These are phyloP conservation scores for Chara braunii DNA, from an alignment of 139 green algal genomes.

Conservation along the genomic window DNA sequence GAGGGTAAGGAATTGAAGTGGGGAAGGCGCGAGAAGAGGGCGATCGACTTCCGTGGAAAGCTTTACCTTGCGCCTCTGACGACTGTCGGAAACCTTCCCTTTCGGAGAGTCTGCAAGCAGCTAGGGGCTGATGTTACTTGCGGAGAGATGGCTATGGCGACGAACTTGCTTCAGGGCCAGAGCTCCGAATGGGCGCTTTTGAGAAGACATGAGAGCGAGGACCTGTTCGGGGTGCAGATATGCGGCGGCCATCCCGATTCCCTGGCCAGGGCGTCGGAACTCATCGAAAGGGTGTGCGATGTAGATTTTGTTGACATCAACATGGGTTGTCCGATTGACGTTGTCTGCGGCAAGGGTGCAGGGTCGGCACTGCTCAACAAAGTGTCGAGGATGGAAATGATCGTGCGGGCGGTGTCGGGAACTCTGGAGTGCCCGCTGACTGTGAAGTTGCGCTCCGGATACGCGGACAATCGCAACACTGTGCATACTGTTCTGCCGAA, in stretches of 20 bases:
- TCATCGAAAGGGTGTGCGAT: constrained; percentile 58
- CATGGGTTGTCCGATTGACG: constrained; percentile 84
- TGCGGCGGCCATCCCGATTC: constrained; percentile 78
- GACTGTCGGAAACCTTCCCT: constrained; percentile 92
- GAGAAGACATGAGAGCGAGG: constrained; percentile 79
- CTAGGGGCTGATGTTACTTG: constrained; percentile 84
- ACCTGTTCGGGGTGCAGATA: constrained; percentile 92
- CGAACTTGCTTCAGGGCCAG: constrained; percentile 80
- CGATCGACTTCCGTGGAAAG: constrained; percentile 75
- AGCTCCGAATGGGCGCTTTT: constrained; percentile 91
- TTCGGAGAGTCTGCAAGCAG: constrained; percentile 76
- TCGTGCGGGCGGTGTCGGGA: constrained; percentile 38
- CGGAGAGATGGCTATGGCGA: constrained; percentile 91
- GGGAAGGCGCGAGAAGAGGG: constrained; percentile 29
- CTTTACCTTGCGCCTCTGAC: constrained; percentile 89
- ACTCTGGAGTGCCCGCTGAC: constrained; percentile 60
- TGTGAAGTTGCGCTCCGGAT: constrained; percentile 76
- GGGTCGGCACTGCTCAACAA: constrained; percentile 71
- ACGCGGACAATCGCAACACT: constrained; percentile 35
- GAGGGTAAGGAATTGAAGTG: constrained; percentile 12
- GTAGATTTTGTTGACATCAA: constrained; percentile 93
- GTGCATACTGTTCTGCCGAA: constrained; percentile 52
- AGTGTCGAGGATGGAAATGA: constrained; percentile 42
- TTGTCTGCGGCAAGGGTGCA: constrained; percentile 54
- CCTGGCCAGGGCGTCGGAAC: constrained; percentile 60